Conservation (phyloP, 2,329 filamentous ascomycete genomes). For the Chrysoporthe puriensis region DNA sequence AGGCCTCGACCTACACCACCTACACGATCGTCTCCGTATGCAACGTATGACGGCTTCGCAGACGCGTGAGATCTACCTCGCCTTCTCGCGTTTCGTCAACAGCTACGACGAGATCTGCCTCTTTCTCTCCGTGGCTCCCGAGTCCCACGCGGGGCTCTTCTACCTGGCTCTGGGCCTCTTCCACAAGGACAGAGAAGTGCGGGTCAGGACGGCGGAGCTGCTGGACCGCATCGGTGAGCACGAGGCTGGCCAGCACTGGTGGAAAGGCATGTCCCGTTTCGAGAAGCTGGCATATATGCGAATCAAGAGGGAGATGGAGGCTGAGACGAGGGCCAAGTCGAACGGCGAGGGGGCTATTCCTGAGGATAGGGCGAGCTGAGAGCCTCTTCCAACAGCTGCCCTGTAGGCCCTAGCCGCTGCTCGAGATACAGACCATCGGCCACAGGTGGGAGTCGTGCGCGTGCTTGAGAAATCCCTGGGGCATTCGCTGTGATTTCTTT, state of each 20-base stretch:
- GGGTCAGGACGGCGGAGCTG: constrained; percentile 76
- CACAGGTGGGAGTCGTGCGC: background rate
- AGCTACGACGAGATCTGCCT: constrained; percentile 86
- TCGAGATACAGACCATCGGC: background rate
- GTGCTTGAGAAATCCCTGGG: background rate
- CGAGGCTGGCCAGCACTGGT: constrained; percentile 92
- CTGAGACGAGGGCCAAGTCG: constrained; percentile 42
- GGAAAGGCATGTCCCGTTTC: constrained; percentile 83
- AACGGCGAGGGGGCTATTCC: background rate
- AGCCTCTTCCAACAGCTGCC: background rate
- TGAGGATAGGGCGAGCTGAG: constrained; percentile 55
- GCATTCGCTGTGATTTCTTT: background rate
- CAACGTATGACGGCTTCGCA: constrained; percentile 77
- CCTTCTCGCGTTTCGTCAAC: constrained; percentile 74
- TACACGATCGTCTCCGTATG: constrained; percentile 87
- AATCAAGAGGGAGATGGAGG: constrained; percentile 68
- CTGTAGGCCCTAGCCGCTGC: background rate
- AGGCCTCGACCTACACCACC: constrained; percentile 84
- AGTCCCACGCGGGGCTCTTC: constrained; percentile 86
- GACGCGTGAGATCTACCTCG: constrained; percentile 82
- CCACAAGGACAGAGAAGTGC: constrained; percentile 81
- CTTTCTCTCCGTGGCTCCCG: constrained; percentile 78
- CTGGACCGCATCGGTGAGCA: constrained; percentile 83
- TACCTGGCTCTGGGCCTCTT: constrained; percentile 90
- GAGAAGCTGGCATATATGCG: constrained; percentile 84